Percentiles rank a stretch among this genome's conserved stretches.
These are phyloP conservation scores for Nitzschia sp. DNA, from an alignment of 108 stramenopile species.

Conservation along the genomic window DNA sequence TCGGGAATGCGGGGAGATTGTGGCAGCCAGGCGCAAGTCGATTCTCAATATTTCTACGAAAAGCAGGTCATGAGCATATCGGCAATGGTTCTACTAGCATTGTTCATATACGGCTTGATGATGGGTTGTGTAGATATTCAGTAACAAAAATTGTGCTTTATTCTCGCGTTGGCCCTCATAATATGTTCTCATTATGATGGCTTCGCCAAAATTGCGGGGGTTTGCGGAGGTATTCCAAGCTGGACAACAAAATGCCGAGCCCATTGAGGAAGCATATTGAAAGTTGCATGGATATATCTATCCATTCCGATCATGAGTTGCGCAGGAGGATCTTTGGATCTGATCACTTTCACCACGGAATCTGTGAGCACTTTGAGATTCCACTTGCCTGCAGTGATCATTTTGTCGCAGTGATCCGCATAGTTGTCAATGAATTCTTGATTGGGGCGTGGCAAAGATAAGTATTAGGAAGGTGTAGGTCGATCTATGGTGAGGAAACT, in stretches of 20 bases:
- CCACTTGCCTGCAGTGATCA: slow-evolving; percentile 4
- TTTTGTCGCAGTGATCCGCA: neutral
- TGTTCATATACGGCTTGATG: too few relatives aligned
- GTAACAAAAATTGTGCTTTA: too few relatives aligned
- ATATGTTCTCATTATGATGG: too few relatives aligned
- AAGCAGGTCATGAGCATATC: neutral
- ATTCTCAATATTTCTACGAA: neutral
- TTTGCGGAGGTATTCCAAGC: slow-evolving; percentile 6
- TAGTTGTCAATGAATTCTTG: neutral
- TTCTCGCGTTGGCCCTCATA: too few relatives aligned
- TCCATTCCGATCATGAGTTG: slow-evolving; percentile 34
- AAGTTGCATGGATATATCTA: slow-evolving; percentile 12
- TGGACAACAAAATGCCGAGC: slow-evolving; percentile 3
- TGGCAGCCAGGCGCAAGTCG: neutral
- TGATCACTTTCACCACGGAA: slow-evolving; percentile 2
- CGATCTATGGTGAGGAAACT: too few relatives aligned
- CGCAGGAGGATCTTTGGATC: slow-evolving; percentile 16
- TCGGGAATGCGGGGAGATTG: neutral
- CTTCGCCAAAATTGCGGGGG: slow-evolving; percentile 1
- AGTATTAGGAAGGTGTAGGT: too few relatives aligned
- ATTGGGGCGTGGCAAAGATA: too few relatives aligned
- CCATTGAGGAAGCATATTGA: slow-evolving; percentile 24
- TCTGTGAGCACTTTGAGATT: slow-evolving; percentile 17
- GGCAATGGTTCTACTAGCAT: too few relatives aligned
- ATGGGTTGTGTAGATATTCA: too few relatives aligned